A percentile compares a stretch with the other conserved stretches of the same genome.
Conservation (phyloP, 805 yeast genomes). For the Saccharomycopsis amapae region DNA sequence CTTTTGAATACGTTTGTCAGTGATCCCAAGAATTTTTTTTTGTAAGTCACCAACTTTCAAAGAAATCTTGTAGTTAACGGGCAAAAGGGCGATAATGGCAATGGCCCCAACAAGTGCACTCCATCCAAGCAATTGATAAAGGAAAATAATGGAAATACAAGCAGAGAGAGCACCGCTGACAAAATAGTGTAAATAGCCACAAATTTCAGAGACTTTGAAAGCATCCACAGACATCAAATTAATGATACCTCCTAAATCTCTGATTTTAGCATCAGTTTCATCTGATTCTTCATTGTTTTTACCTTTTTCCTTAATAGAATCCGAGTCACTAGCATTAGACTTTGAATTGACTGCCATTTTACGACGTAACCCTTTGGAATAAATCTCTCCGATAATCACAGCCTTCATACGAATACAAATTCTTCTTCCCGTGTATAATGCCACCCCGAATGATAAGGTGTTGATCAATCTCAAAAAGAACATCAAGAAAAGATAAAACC, state of each 20-base stretch:
- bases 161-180: slow-evolving; percentile 48
- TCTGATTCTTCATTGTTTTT: slow-evolving; percentile 34
- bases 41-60: slow-evolving; percentile 56
- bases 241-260: slow-evolving; percentile 87
- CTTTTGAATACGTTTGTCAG: slow-evolving; percentile 91
- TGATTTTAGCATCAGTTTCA: slow-evolving; percentile 25
- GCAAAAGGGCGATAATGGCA: slow-evolving; percentile 57
- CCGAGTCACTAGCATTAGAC: slow-evolving; percentile 21
- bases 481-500: slow-evolving; percentile 79
- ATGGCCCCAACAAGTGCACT: slow-evolving; percentile 79
- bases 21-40: slow-evolving; percentile 62
- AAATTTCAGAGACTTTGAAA: slow-evolving; percentile 88
- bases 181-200: slow-evolving; percentile 84
- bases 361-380: slow-evolving; percentile 87
- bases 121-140: slow-evolving; percentile 74
- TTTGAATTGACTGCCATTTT: slow-evolving; percentile 38
- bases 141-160: slow-evolving; percentile 53
- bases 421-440: slow-evolving; percentile 83
- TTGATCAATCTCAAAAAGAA: slow-evolving; percentile 53
- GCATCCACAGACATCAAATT: slow-evolving; percentile 96
- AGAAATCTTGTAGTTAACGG: slow-evolving; percentile 66
- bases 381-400: slow-evolving; percentile 83
- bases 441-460: slow-evolving; percentile 65
- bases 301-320: slow-evolving; percentile 24
- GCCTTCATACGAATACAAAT: slow-evolving; percentile 89